Evolutionary conservation across 352 stramenopile genomes (phyloP).

Genomic region (Thraustochytrium sp.): DNA sequence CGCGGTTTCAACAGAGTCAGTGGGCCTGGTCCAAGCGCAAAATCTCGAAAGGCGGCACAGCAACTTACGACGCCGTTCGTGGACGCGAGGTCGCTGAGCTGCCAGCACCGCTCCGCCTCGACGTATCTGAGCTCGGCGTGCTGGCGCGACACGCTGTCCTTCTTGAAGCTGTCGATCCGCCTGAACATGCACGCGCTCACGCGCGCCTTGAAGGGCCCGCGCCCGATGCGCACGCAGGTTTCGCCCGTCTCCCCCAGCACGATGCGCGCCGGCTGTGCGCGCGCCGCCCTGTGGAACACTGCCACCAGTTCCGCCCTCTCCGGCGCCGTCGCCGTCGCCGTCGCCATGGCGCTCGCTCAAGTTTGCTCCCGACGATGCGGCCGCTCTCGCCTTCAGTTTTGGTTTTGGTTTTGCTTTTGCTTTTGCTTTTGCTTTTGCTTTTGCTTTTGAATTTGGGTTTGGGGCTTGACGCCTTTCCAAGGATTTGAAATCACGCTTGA

Average conservation of each 20-base stretch:
- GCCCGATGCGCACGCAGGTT: background rate
- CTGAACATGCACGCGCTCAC: background rate
- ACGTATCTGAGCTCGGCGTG: background rate
- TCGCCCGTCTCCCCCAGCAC: background rate
- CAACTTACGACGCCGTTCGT: constrained; percentile 11
- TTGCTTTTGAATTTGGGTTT: too few relatives aligned
- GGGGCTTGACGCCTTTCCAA: too few relatives aligned
- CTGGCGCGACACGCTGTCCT: background rate
- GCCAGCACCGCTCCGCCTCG: background rate
- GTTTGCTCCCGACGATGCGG: too few relatives aligned
- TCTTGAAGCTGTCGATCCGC: background rate
- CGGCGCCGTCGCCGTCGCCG: too few relatives aligned
- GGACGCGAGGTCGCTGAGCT: background rate
- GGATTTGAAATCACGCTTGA: too few relatives aligned
- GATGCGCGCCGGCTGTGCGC: background rate
- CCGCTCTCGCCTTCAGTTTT: too few relatives aligned
- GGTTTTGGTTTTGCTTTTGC: too few relatives aligned
- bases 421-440: too few relatives aligned
- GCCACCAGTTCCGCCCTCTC: background rate
- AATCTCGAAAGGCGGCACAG: background rate
- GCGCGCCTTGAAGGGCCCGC: background rate
- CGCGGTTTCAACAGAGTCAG: background rate
- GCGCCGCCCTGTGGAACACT: background rate
- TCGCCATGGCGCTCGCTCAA: too few relatives aligned
- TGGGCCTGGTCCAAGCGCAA: background rate